A percentile compares a stretch with the other conserved stretches of the same genome.
Evolutionary conservation across 371 early-diverging fungal species (phyloP).

Genomic region (Apophysomyces sp.): DNA sequence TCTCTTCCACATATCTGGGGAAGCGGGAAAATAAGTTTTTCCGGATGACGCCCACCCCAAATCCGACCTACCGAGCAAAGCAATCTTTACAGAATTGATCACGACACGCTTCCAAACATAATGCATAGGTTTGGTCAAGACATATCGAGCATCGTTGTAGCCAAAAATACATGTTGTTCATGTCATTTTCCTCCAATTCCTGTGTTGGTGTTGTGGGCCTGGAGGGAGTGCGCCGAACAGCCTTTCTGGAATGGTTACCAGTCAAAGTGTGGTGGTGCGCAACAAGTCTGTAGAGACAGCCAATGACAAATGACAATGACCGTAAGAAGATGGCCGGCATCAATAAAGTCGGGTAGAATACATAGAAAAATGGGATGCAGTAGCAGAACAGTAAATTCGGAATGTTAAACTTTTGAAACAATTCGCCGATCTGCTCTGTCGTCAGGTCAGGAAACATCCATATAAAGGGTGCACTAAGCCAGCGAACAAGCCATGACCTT

Average conservation of each 20-base stretch:
- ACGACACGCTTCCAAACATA: slow-evolving; percentile 63
- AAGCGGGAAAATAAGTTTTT: background rate
- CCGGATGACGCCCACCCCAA: background rate
- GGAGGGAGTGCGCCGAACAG: slow-evolving; percentile 4
- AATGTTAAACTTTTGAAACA: slow-evolving; percentile 44
- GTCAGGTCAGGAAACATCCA: slow-evolving; percentile 5
- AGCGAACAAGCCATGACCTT: background rate
- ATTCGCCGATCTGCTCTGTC: slow-evolving; percentile 17
- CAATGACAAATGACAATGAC: slow-evolving; percentile 35
- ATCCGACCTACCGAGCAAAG: slow-evolving; percentile 52
- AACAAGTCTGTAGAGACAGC: slow-evolving; percentile 32
- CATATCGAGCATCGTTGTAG: slow-evolving; percentile 68
- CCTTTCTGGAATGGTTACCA: slow-evolving; percentile 2
- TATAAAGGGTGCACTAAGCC: background rate
- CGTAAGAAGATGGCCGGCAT: slow-evolving; percentile 52
- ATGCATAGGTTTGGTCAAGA: slow-evolving; percentile 57
- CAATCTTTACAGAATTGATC: slow-evolving; percentile 71
- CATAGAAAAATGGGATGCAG: slow-evolving; percentile 47
- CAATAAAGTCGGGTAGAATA: slow-evolving; percentile 44
- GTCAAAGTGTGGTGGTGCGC: slow-evolving; percentile 28
- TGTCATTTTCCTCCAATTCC: slow-evolving; percentile 20
- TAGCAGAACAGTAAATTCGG: slow-evolving; percentile 48
- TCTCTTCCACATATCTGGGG: slow-evolving; percentile 60
- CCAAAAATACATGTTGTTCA: slow-evolving; percentile 61
- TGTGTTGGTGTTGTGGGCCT: background rate